These are phyloP conservation scores for Leishmania major DNA, from an alignment of 208 protist species.

Conservation along the genomic window DNA sequence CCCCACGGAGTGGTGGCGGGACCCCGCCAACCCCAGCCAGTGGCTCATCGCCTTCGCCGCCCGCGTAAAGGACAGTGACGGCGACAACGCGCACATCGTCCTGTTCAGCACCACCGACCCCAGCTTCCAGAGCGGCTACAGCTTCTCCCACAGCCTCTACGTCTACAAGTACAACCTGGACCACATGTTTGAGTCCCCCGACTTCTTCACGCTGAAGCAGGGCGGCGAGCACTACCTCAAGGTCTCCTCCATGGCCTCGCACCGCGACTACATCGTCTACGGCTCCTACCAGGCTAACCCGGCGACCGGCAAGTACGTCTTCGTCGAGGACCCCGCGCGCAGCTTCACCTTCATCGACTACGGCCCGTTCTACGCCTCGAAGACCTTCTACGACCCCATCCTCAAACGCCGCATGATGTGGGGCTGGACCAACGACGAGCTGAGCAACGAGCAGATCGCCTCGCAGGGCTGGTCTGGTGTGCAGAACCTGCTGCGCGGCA, in stretches of 20 bases:
- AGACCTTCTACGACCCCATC: conserved; percentile 55
- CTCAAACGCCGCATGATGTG: conserved; percentile 50
- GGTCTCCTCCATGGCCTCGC: conserved; percentile 48
- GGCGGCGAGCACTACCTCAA: conserved; percentile 46
- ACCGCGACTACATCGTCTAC: conserved; percentile 51
- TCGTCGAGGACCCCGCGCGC: conserved; percentile 33
- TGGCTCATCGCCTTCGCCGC: conserved; percentile 54
- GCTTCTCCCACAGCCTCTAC: conserved; percentile 50
- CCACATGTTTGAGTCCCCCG: conserved; percentile 52
- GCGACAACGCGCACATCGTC: conserved; percentile 50
- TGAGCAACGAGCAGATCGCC: conserved; percentile 33
- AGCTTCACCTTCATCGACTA: conserved; percentile 53
- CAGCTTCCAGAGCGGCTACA: conserved; percentile 49
- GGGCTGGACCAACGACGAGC: conserved; percentile 53
- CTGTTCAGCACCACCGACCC: conserved; percentile 47
- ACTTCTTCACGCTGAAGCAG: conserved; percentile 46
- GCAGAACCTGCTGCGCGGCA: conserved; percentile 45
- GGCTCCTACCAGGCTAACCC: conserved; percentile 28
- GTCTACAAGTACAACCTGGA: conserved; percentile 35
- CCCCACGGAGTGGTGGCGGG: conserved; percentile 54
- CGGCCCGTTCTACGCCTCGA: conserved; percentile 49
- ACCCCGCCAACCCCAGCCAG: conserved; percentile 35
- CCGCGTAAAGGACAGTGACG: conserved; percentile 35
- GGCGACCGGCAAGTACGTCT: conserved; percentile 32
- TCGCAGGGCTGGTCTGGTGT: conserved; percentile 53